phyloP scores from a whole-genome alignment of 495 filamentous ascomycete species.

The Sabuloglossum arenarium region DNA sequence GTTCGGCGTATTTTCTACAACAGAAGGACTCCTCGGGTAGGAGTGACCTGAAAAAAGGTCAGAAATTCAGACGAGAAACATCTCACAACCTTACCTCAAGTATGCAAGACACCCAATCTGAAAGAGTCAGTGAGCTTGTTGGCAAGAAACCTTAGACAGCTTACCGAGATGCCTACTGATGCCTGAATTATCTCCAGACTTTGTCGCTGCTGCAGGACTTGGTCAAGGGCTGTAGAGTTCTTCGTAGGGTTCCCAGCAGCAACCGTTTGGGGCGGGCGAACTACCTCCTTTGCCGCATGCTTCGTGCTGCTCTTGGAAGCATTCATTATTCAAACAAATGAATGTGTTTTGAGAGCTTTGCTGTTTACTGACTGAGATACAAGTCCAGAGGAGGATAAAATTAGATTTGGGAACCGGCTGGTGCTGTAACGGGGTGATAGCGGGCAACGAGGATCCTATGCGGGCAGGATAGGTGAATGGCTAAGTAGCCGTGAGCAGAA shows the following conservation, averaged over 20 bases:
- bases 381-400: too few species aligned
- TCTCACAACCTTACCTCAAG: slow-evolving; percentile 1
- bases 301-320: neutral
- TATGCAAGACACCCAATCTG: slow-evolving; percentile 11
- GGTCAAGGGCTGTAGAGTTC: slow-evolving; percentile 4
- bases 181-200: slow-evolving; percentile 16
- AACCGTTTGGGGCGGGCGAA: neutral
- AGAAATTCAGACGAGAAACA: neutral
- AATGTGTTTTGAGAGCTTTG: neutral
- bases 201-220: slow-evolving; percentile 14
- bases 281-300: neutral
- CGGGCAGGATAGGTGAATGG: too few species aligned
- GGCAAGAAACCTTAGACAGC: neutral
- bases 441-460: too few species aligned
- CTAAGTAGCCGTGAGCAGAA: too few species aligned
- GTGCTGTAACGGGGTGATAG: too few species aligned
- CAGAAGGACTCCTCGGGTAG: slow-evolving; percentile 17
- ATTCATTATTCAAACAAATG: neutral
- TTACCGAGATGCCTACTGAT: slow-evolving; percentile 14
- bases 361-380: too few species aligned
- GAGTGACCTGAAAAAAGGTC: slow-evolving; percentile 8
- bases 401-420: too few species aligned
- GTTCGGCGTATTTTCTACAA: slow-evolving; percentile 11
- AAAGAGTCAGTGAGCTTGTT: neutral
- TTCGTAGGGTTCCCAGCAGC: neutral